A percentile compares a stretch with the other conserved stretches of the same genome.
Conservation (phyloP, 1,139 yeast genomes). For the Blastobotrys petasosporus region DNA sequence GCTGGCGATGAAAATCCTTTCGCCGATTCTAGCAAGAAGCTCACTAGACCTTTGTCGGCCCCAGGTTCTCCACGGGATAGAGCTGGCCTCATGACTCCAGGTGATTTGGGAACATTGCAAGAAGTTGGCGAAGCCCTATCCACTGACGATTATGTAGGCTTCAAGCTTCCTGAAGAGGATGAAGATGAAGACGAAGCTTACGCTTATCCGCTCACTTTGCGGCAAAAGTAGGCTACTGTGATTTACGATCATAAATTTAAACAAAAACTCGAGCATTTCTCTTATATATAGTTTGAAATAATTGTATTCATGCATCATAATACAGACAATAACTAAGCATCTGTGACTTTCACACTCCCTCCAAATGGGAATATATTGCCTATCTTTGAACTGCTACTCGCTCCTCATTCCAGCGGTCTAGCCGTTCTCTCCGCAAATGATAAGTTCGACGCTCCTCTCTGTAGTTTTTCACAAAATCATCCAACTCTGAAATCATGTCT, state of each 20-base stretch:
- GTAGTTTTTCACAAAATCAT: constrained; percentile 42
- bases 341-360: background rate
- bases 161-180: constrained; percentile 59
- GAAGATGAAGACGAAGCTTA: constrained; percentile 38
- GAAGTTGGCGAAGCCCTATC: constrained; percentile 71
- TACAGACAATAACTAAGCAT: too few relatives aligned
- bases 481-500: constrained; percentile 26
- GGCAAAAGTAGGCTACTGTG: background rate
- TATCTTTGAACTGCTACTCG: constrained; percentile 41
- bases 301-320: too few relatives aligned
- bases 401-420: constrained; percentile 60
- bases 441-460: constrained; percentile 43
- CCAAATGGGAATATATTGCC: background rate
- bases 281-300: too few relatives aligned
- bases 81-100: constrained; percentile 84
- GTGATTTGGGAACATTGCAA: constrained; percentile 93
- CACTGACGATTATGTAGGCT: constrained; percentile 75
- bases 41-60: constrained; percentile 86
- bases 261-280: too few relatives aligned
- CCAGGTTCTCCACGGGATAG: constrained; percentile 83
- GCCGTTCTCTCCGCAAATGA: constrained; percentile 53
- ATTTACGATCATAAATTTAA: too few relatives aligned
- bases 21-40: constrained; percentile 48
- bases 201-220: constrained; percentile 20
- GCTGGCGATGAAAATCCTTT: constrained; percentile 36